Evolutionary conservation across 768 basidiomycete genomes (phyloP), one percentile per base, ranked within the genome.

Genomic region (Phaeolepiota aurea): DNA sequence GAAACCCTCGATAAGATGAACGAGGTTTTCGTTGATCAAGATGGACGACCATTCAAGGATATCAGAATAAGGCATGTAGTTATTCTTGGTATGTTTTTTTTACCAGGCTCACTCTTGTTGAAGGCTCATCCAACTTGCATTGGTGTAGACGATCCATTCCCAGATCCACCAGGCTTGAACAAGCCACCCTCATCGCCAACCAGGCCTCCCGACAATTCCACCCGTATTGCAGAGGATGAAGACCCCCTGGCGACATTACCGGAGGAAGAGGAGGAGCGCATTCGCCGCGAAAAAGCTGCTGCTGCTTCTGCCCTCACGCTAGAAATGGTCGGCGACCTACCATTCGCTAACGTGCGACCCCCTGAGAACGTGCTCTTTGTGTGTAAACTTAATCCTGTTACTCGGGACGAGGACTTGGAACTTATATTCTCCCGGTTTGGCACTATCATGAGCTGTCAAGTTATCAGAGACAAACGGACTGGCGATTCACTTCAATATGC

Each of bases 311-410:
- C 96, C 0, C 67, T 99, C 28, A 98, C 96, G 3, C 76, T 99
- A 38, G 96, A 99, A 62, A 99, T 99, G 96, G 94, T 99, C 42
- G 96, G 96, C 21, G 96, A 99, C 62, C 68, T 98, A 40, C 96
- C 96, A 1, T 98, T 99, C 56, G 96, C 96, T 18, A 92, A 94
- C 54, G 92, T 99, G 32, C 79, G 92, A 32, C 96, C 96, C 0
- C 96, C 96, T 0, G 96, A 99, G 63, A 98, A 98, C 59, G 92
- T 98, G 19, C 64, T 99, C 10, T 99, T 99, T 61, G 93, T 99
- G 7, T 99, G 96, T 79, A 98, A 98, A 56, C 76, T 98, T 48
- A 99, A 99, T 54, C 77, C 88, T 15, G 93, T 96, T 14, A 98
- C 96, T 19, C 72, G 85, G 37, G 90, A 93, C 54, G 94, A 98